Conservation (phyloP, 176 grass and related monocot species). For the Ensete ventricosum region DNA sequence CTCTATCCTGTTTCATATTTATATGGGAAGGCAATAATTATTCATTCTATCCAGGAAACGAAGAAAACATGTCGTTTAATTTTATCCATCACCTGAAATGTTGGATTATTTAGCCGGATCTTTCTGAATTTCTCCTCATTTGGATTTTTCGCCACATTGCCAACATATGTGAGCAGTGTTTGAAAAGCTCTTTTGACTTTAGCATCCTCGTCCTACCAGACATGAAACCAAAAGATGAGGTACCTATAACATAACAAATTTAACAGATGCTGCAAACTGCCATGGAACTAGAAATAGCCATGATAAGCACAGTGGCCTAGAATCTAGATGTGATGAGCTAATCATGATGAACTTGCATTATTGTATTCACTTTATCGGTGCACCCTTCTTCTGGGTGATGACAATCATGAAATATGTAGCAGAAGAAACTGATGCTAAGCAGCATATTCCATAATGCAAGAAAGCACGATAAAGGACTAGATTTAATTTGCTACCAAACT, state of each 20-base stretch:
- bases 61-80: background rate
- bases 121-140: constrained; percentile 69
- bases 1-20: constrained; percentile 69
- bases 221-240: background rate
- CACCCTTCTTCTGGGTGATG: no score
- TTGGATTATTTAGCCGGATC: constrained; percentile 53
- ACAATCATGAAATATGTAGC: no score
- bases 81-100: constrained; percentile 47
- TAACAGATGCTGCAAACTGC: background rate
- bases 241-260: background rate
- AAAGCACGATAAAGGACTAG: no score
- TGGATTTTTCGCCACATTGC: constrained; percentile 57
- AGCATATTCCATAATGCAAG: no score
- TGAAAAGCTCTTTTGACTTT: constrained; percentile 15
- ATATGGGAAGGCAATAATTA: background rate
- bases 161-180: constrained; percentile 6
- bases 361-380: background rate
- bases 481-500: no score
- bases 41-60: background rate
- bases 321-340: no score
- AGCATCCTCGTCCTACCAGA: constrained; percentile 14
- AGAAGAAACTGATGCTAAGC: no score
- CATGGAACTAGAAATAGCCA: background rate
- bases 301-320: background rate
- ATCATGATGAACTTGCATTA: background rate